Conservation (phyloP, 768 basidiomycete genomes). For the Kwoniella sp. region DNA sequence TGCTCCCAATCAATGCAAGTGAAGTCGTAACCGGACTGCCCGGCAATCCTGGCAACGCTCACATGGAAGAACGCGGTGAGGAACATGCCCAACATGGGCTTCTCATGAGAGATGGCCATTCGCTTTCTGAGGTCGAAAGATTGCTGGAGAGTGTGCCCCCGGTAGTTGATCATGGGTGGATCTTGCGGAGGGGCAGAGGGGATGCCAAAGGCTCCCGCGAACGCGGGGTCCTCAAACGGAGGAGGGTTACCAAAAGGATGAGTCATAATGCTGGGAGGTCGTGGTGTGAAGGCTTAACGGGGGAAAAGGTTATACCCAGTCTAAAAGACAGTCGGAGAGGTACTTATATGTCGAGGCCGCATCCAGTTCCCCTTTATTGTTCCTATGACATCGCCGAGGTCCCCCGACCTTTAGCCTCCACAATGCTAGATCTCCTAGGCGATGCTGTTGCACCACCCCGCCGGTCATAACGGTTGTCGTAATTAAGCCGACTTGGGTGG, state of each 20-base stretch:
- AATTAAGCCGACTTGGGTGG: no score
- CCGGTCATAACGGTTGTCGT: no score
- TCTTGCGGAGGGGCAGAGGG: conserved; percentile 17
- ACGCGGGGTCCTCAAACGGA: conserved; percentile 10
- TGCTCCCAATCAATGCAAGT: conserved; percentile 20
- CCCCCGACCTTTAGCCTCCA: no score
- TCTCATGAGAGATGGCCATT: conserved; percentile 8
- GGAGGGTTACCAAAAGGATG: conserved; percentile 19
- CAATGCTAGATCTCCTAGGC: no score
- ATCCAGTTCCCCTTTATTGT: no score
- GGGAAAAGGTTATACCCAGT: no score
- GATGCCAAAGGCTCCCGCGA: conserved; percentile 8
- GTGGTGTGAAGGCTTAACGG: no score
- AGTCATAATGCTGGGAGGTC: not conserved
- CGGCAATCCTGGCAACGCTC: conserved; percentile 12
- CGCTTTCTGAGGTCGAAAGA: conserved; percentile 12
- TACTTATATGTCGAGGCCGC: no score
- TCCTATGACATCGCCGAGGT: no score
- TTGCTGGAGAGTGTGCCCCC: conserved; percentile 10
- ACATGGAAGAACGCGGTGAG: conserved; percentile 2
- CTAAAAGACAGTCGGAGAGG: no score
- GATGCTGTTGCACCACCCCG: no score
- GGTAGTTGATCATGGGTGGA: conserved; percentile 18
- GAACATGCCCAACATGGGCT: conserved; percentile 16
- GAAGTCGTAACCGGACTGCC: conserved; percentile 15